phyloP scores from a whole-genome alignment of 768 basidiomycete genomes.

The Phlegmacium glaucopus region DNA sequence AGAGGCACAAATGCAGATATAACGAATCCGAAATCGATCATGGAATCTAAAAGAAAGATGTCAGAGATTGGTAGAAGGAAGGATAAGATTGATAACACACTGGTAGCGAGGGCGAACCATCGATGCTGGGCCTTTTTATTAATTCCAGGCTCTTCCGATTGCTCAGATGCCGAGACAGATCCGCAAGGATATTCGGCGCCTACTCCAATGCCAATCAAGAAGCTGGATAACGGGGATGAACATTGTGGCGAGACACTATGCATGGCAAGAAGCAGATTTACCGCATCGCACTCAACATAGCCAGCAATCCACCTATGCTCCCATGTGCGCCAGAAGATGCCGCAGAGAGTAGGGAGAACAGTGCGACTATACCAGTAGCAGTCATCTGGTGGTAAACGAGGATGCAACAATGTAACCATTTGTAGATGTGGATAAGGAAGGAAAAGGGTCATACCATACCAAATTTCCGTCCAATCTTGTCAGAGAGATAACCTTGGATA shows the following conservation, averaged over 20 bases:
- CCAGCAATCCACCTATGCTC: slow-evolving; percentile 64
- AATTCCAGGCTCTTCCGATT: slow-evolving; percentile 81
- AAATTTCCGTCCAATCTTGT: slow-evolving; percentile 83
- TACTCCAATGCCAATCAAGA: slow-evolving; percentile 85
- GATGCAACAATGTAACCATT: not conserved
- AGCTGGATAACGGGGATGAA: slow-evolving; percentile 39
- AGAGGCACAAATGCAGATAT: slow-evolving; percentile 78
- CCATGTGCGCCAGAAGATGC: slow-evolving; percentile 78
- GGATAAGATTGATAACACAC: slow-evolving; percentile 39
- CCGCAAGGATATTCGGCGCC: slow-evolving; percentile 92
- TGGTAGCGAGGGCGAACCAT: slow-evolving; percentile 88
- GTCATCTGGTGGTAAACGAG: slow-evolving; percentile 44
- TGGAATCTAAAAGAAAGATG: slow-evolving; percentile 46
- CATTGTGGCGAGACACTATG: not conserved
- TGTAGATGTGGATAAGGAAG: not conserved
- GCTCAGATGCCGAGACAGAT: slow-evolving; percentile 84
- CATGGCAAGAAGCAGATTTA: slow-evolving; percentile 23
- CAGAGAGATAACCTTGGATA: slow-evolving; percentile 61
- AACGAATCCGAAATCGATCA: slow-evolving; percentile 87
- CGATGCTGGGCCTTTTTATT: slow-evolving; percentile 77
- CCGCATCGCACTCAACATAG: slow-evolving; percentile 80
- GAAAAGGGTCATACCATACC: slow-evolving; percentile 63
- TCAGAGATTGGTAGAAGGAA: slow-evolving; percentile 1
- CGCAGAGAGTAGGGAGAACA: slow-evolving; percentile 83
- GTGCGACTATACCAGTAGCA: slow-evolving; percentile 77